These are phyloP conservation scores for Kluyveromyces dobzhanskii DNA, from an alignment of 805 yeast genomes.

Conservation along the genomic window DNA sequence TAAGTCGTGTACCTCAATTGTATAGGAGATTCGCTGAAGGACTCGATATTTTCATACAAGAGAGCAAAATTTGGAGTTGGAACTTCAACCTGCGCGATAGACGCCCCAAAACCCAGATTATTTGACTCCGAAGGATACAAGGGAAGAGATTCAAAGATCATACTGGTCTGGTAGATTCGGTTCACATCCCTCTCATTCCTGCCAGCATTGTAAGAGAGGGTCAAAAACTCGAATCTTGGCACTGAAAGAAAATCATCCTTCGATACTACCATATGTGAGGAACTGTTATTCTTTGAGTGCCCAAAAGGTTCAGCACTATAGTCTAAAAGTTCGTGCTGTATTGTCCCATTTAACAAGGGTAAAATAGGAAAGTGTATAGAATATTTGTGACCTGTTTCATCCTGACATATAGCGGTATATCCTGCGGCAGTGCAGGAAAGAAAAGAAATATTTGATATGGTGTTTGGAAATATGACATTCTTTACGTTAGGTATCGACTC, in stretches of 20 bases:
- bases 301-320: slow-evolving; percentile 12
- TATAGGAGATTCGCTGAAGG: slow-evolving; percentile 1
- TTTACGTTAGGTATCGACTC: too few relatives aligned
- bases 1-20: slow-evolving; percentile 17
- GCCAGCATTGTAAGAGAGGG: slow-evolving; percentile 14
- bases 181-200: slow-evolving; percentile 13
- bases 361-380: not conserved
- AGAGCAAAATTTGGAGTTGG: slow-evolving; percentile 15
- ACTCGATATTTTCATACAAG: slow-evolving; percentile 7
- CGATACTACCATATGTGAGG: slow-evolving; percentile 1
- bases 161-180: slow-evolving; percentile 15
- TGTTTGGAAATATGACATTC: too few relatives aligned
- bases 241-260: slow-evolving; percentile 15
- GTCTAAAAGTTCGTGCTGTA: slow-evolving; percentile 17
- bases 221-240: slow-evolving; percentile 16
- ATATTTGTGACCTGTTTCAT: not conserved
- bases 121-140: slow-evolving; percentile 12
- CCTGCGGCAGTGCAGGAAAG: not conserved
- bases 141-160: slow-evolving; percentile 12
- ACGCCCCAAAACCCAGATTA: slow-evolving; percentile 20
- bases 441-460: not conserved
- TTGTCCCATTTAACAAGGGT: slow-evolving; percentile 2
- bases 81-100: slow-evolving; percentile 22
- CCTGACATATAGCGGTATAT: not conserved
- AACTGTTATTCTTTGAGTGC: slow-evolving; percentile 6